Evolutionary conservation across 805 yeast genomes (phyloP).

Genomic region (Nakazawaea wickerhamii): DNA sequence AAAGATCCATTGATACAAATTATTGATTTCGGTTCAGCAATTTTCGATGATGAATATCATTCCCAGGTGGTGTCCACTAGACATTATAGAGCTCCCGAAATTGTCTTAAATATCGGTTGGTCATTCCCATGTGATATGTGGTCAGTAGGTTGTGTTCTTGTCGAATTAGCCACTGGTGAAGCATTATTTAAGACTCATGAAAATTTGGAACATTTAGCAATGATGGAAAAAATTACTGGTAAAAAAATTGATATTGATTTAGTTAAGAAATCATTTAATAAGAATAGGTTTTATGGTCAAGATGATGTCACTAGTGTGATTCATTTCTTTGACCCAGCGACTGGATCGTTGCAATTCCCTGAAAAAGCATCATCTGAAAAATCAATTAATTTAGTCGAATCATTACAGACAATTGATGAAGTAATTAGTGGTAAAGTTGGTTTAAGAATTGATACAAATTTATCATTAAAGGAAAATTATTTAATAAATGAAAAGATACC

Average conservation of each 20-base stretch:
- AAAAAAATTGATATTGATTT: conserved; percentile 37
- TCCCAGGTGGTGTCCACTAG: conserved; percentile 88
- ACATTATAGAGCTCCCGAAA: conserved; percentile 96
- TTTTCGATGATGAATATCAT: conserved; percentile 91
- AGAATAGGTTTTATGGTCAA: conserved; percentile 16
- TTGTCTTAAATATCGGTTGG: conserved; percentile 94
- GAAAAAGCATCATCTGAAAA: conserved; percentile 28
- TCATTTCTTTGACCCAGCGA: conserved; percentile 24
- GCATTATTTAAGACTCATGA: conserved; percentile 94
- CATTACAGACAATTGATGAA: conserved; percentile 22
- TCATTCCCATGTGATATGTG: conserved; percentile 95
- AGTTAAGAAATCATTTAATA: conserved; percentile 26
- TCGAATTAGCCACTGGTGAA: conserved; percentile 89
- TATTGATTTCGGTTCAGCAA: conserved; percentile 96
- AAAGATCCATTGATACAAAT: conserved; percentile 78
- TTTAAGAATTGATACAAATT: conserved; percentile 19
- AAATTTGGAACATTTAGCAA: conserved; percentile 87
- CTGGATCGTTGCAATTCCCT: conserved; percentile 31
- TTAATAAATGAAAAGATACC: conserved; percentile 9
- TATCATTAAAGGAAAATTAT: conserved; percentile 20
- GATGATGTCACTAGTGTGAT: conserved; percentile 17
- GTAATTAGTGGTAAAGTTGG: conserved; percentile 27
- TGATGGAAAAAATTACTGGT: conserved; percentile 82
- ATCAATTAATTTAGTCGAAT: conserved; percentile 31
- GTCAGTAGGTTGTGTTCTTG: conserved; percentile 92